Evolutionary conservation across 495 filamentous ascomycete species (phyloP).

Genomic region (Penicillium maclennaniae): DNA sequence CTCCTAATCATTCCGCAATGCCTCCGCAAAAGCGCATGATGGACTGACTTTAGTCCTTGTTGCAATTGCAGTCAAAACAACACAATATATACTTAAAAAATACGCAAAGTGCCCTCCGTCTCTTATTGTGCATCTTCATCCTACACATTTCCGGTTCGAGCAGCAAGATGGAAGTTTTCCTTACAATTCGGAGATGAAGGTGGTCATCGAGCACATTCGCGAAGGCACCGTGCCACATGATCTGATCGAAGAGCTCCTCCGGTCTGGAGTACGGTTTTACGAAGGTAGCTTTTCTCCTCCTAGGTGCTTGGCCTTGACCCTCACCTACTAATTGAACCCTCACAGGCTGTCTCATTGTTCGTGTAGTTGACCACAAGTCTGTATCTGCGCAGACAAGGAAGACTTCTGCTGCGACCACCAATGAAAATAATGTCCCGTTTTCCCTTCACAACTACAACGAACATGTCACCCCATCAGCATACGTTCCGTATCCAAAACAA

Average conservation of each 20-base stretch:
- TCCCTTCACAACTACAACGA: slow-evolving; percentile 89
- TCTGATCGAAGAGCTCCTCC: slow-evolving; percentile 65
- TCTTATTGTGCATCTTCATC: slow-evolving; percentile 79
- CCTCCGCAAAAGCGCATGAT: slow-evolving; percentile 4
- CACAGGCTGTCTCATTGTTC: slow-evolving; percentile 82
- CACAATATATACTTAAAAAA: slow-evolving; percentile 76
- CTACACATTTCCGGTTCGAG: slow-evolving; percentile 86
- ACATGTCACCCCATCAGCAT: slow-evolving; percentile 82
- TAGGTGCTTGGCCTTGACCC: background rate
- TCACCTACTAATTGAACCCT: slow-evolving; percentile 3
- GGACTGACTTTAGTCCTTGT: slow-evolving; percentile 1
- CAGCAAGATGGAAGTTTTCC: slow-evolving; percentile 87
- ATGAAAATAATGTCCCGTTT: slow-evolving; percentile 63
- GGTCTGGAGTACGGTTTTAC: slow-evolving; percentile 74
- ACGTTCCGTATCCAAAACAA: slow-evolving; percentile 72
- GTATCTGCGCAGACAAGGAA: slow-evolving; percentile 54
- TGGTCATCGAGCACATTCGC: slow-evolving; percentile 74
- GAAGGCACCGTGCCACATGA: slow-evolving; percentile 66
- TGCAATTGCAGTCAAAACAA: slow-evolving; percentile 55
- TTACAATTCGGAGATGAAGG: slow-evolving; percentile 86
- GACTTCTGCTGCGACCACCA: slow-evolving; percentile 46
- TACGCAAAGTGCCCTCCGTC: slow-evolving; percentile 73
- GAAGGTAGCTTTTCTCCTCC: slow-evolving; percentile 54
- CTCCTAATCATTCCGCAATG: slow-evolving; percentile 3
- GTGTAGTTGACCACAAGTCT: slow-evolving; percentile 80